Percentiles rank a stretch among this genome's conserved stretches.
These are phyloP conservation scores for Beauveria asiatica DNA, from an alignment of 2,329 filamentous ascomycete genomes.

Conservation along the genomic window DNA sequence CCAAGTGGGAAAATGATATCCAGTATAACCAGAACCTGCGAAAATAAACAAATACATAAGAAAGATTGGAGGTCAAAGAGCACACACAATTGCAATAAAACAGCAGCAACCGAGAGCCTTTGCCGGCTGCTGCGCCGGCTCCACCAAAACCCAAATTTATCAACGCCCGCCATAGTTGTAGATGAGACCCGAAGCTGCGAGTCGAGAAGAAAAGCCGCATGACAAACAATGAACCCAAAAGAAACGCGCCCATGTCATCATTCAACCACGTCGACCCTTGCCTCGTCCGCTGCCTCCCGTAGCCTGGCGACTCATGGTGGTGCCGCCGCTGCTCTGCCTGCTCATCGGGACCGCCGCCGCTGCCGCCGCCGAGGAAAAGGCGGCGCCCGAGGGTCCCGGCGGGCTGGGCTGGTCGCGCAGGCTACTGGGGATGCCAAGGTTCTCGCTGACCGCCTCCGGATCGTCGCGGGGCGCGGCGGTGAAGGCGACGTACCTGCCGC, in stretches of 20 bases:
- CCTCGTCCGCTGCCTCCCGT: conserved; percentile 42
- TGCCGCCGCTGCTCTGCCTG: conserved; percentile 45
- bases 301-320: conserved; percentile 47
- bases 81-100: not conserved
- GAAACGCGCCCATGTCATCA: not conserved
- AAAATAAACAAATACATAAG: not conserved
- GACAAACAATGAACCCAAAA: not conserved
- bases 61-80: not conserved
- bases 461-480: conserved; percentile 37
- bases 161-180: conserved; percentile 5
- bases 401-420: conserved; percentile 33
- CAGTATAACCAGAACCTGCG: not conserved
- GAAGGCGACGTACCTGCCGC: conserved; percentile 41
- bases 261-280: conserved; percentile 27
- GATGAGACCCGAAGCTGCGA: not conserved
- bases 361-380: conserved; percentile 27
- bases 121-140: not conserved
- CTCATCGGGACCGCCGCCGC: conserved; percentile 43
- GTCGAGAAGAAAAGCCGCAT: not conserved
- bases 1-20: not conserved
- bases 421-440: conserved; percentile 40
- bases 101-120: not conserved
- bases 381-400: conserved; percentile 16
- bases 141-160: not conserved
- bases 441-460: conserved; percentile 41